These are phyloP conservation scores for Metschnikowia sp. DNA, from an alignment of 805 yeast species.

Conservation along the genomic window DNA sequence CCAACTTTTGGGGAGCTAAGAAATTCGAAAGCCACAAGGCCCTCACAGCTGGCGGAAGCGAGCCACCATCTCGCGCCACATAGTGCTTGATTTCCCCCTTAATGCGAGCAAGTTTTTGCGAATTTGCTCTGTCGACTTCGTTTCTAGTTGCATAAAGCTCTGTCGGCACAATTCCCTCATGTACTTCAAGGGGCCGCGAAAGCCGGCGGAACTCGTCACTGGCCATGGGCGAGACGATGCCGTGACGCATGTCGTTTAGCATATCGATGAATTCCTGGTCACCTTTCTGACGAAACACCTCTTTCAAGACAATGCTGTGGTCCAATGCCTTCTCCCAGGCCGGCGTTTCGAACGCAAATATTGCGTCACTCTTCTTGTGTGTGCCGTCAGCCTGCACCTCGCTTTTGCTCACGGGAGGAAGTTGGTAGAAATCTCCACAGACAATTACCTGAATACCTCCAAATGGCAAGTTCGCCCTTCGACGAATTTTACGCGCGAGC, in stretches of 20 bases:
- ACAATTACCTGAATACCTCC: slow-evolving; percentile 90
- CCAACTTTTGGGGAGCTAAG: slow-evolving; percentile 16
- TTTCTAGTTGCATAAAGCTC: slow-evolving; percentile 82
- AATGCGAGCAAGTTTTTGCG: slow-evolving; percentile 35
- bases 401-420: slow-evolving; percentile 75
- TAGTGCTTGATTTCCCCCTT: slow-evolving; percentile 46
- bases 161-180: slow-evolving; percentile 83
- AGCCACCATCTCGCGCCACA: slow-evolving; percentile 35
- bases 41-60: slow-evolving; percentile 26
- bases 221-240: slow-evolving; percentile 53
- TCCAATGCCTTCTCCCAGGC: slow-evolving; percentile 66
- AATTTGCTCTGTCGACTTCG: slow-evolving; percentile 81
- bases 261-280: slow-evolving; percentile 72
- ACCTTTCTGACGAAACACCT: slow-evolving; percentile 86
- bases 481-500: slow-evolving; percentile 58
- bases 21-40: slow-evolving; percentile 13
- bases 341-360: slow-evolving; percentile 72
- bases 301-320: slow-evolving; percentile 65
- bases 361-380: slow-evolving; percentile 18
- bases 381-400: slow-evolving; percentile 26
- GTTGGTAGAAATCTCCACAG: slow-evolving; percentile 94
- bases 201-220: slow-evolving; percentile 47
- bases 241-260: slow-evolving; percentile 78
- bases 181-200: slow-evolving; percentile 54
- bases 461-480: slow-evolving; percentile 59